Percentiles rank a stretch among this genome's conserved stretches.
phyloP scores from a whole-genome alignment of 148 eudicot species.

The Rhododendron williamsianum region DNA sequence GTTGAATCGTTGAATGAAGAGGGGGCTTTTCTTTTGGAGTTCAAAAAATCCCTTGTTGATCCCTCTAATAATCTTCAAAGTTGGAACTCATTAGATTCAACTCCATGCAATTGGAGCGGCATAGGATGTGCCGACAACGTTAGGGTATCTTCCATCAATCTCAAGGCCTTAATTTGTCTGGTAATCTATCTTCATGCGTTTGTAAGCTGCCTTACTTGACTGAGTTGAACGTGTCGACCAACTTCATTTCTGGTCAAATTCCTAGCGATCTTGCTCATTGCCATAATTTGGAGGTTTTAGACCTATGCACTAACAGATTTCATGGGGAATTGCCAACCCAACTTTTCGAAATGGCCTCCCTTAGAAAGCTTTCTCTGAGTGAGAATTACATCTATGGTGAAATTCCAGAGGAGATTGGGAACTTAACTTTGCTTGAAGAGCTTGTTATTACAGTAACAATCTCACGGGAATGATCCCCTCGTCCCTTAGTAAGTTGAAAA shows the following conservation, averaged over 20 bases:
- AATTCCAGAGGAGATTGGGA: constrained; percentile 40
- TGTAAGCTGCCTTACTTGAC: constrained; percentile 38
- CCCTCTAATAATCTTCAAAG: constrained; percentile 32
- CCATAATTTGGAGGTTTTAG: constrained; percentile 32
- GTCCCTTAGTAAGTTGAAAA: constrained; percentile 31
- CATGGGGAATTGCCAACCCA: constrained; percentile 32
- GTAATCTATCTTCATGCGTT: constrained; percentile 36
- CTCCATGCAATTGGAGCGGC: constrained; percentile 52
- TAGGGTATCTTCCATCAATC: constrained; percentile 34
- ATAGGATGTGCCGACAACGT: constrained; percentile 23
- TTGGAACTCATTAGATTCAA: constrained; percentile 34
- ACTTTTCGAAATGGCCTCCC: constrained; percentile 31
- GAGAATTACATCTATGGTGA: constrained; percentile 43
- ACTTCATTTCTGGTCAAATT: constrained; percentile 48
- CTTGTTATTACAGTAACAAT: constrained; percentile 48
- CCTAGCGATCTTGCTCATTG: constrained; percentile 35
- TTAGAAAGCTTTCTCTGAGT: constrained; percentile 38
- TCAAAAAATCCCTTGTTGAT: constrained; percentile 35
- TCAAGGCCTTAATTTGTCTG: constrained; percentile 31
- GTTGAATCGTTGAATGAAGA: constrained; percentile 42
- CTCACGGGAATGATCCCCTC: constrained; percentile 45
- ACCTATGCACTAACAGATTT: constrained; percentile 53
- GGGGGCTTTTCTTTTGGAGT: constrained; percentile 44
- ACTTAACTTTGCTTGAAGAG: constrained; percentile 35
- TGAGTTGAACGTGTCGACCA: constrained; percentile 29